Evolutionary conservation across 306 rosid genomes (phyloP).

Genomic region (Abrus precatorius): DNA sequence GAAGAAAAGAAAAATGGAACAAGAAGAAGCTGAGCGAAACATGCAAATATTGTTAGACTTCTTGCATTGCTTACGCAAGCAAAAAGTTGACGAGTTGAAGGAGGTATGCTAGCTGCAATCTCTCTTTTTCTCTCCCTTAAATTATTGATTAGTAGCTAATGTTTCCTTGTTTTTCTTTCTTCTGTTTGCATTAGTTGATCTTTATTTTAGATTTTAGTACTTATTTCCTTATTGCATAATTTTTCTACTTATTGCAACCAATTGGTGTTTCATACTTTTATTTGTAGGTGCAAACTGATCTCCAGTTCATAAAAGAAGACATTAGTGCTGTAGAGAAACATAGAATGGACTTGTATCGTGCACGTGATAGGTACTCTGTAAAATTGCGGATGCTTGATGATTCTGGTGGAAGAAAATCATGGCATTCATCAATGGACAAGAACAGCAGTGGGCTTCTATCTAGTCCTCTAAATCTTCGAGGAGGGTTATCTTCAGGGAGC

Average conservation of each 20-base stretch:
- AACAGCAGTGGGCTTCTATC: slow-evolving; percentile 62
- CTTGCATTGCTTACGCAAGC: slow-evolving; percentile 87
- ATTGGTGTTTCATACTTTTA: slow-evolving; percentile 26
- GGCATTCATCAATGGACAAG: slow-evolving; percentile 75
- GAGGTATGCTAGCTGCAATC: slow-evolving; percentile 67
- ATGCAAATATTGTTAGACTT: slow-evolving; percentile 92
- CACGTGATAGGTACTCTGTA: slow-evolving; percentile 74
- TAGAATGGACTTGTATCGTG: slow-evolving; percentile 81
- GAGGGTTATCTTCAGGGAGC: slow-evolving; percentile 72
- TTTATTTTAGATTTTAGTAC: slow-evolving; percentile 35
- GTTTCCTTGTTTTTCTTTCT: slow-evolving; percentile 32
- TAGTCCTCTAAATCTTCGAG: slow-evolving; percentile 65
- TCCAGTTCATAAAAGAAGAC: slow-evolving; percentile 92
- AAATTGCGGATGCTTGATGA: slow-evolving; percentile 81
- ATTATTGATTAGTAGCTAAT: not conserved
- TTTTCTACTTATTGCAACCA: slow-evolving; percentile 31
- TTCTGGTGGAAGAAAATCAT: slow-evolving; percentile 72
- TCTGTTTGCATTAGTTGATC: slow-evolving; percentile 22
- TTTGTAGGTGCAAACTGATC: slow-evolving; percentile 88
- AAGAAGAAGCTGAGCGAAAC: slow-evolving; percentile 97
- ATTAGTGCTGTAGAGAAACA: slow-evolving; percentile 86
- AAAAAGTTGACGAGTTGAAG: slow-evolving; percentile 81
- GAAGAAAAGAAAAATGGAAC: slow-evolving; percentile 98
- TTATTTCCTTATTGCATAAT: slow-evolving; percentile 17
- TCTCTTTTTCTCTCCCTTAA: slow-evolving; percentile 36